These are phyloP conservation scores for Emericellopsis terricola DNA, from an alignment of 495 filamentous ascomycete species.

Conservation along the genomic window DNA sequence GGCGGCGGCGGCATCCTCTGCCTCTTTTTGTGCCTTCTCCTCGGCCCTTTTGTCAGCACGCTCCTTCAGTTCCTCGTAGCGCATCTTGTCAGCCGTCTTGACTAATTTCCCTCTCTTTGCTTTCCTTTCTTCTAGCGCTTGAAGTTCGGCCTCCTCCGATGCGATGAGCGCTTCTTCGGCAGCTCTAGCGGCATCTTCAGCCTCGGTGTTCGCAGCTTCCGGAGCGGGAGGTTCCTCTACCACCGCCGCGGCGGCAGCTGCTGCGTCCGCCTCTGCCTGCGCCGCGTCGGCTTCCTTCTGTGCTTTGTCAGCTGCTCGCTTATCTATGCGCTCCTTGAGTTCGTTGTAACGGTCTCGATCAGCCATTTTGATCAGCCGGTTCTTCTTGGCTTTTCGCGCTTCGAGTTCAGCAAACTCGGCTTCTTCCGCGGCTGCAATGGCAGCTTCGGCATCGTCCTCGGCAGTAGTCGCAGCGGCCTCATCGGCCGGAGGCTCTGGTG, in stretches of 20 bases:
- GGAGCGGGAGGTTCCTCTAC: background rate
- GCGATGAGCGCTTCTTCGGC: conserved; percentile 9
- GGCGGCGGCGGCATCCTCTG: conserved; percentile 1
- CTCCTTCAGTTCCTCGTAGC: conserved; percentile 1
- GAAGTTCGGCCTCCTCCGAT: conserved; percentile 15
- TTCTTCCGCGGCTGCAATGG: conserved; percentile 12
- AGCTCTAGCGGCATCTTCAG: conserved; percentile 3
- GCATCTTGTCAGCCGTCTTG: conserved; percentile 15
- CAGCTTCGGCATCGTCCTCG: conserved; percentile 8
- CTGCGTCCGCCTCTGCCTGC: conserved; percentile 15
- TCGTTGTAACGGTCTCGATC: background rate
- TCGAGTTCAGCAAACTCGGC: conserved; percentile 10
- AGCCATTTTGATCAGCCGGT: conserved; percentile 2
- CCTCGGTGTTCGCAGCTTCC: background rate
- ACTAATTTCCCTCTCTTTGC: conserved; percentile 9
- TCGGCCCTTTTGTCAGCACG: background rate
- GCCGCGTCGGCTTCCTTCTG: conserved; percentile 13
- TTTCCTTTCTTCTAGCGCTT: conserved; percentile 9
- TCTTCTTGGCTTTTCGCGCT: conserved; percentile 19
- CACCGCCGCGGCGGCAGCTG: conserved; percentile 8
- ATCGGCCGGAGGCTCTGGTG: background rate
- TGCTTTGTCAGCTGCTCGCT: conserved; percentile 17
- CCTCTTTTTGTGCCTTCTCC: conserved; percentile 7
- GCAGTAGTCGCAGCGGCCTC: background rate
- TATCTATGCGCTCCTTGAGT: conserved; percentile 10